Base-by-base conservation (phyloP, 768 basidiomycete genomes). In the Mycena sanguinolenta region DNA sequence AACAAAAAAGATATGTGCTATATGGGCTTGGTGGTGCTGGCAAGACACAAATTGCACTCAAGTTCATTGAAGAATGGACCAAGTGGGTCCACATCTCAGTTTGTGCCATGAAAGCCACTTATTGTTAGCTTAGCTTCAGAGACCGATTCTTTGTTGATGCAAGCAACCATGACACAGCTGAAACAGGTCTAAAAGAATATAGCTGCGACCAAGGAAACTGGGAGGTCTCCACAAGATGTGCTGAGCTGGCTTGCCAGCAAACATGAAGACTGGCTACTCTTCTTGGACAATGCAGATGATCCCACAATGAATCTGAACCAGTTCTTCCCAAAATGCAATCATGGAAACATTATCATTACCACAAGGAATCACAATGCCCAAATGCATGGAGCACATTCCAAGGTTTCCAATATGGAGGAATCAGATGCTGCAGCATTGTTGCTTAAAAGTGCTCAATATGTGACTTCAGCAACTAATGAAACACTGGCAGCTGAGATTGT, bases 341-440 rank as follows among this genome's bases (percentile, higher is more conserved):
- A 73, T 42, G 71, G 71, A 1, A 69, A 64, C 28, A 66, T 73
- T 32, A 5, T 73, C n/a, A 73, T 73, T 13, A 73, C 71, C n/a
- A n/a, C n/a, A n/a, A n/a, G n/a, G n/a, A n/a, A n/a, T n/a, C n/a
- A n/a, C n/a, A n/a, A n/a, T n/a, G n/a, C n/a, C n/a, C n/a, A 12
- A 67, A 36, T 42, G 59, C 65, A n/a, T n/a, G n/a, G n/a, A n/a
- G n/a, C n/a, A n/a, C n/a, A n/a, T n/a, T n/a, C n/a, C n/a, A n/a
- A n/a, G n/a, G n/a, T n/a, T n/a, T n/a, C n/a, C n/a, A n/a, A n/a
- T n/a, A n/a, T n/a, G n/a, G n/a, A n/a, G n/a, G n/a, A n/a, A n/a
- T n/a, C n/a, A n/a, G n/a, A n/a, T n/a, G n/a, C n/a, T n/a, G n/a
- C n/a, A n/a, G n/a, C n/a, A n/a, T n/a, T n/a, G n/a, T n/a, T n/a